Evolutionary conservation across 2,329 filamentous ascomycete species (phyloP), one percentile per base, ranked within the genome.

Genomic region (Cordyceps cateniannulata): DNA sequence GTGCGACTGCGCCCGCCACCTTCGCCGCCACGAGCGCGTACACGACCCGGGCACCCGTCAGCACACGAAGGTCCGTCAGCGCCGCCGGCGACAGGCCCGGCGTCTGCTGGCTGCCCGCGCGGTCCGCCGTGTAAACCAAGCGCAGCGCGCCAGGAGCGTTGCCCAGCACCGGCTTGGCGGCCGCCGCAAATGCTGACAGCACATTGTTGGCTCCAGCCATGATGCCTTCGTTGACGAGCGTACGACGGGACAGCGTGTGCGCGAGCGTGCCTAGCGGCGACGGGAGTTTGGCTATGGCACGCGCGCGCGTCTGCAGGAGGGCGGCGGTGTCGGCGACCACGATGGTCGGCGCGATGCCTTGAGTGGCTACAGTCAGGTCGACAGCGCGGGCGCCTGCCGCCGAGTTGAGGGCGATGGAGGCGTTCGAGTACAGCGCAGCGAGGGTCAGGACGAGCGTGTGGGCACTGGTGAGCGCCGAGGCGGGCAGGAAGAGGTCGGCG

Each of bases 1-100:
- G 93, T 1, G 88, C 80, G n/a, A 96, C 84, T 1, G 93, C 88
- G 42, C 95, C 95, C 2, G 93, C 93, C n/a, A 98, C 90, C 63
- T 85, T 84, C 25, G 91, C 79, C 1, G 89, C 86, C 20, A 91
- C 89, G 59, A 99, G 80, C 3, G 92, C 93, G 72, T 98, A 96
- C 55, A 96, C 81, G 61, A 97, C 80, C 56, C 91, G 85, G 1
- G 91, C 88, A 29, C 88, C 85, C 2, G 89, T 90, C 72, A 92
- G 90, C 57, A 96, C 82, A 50, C 93, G 86, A 61, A 98, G 76
- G 69, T 97, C 91, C 0, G 89, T 91, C 45, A 98, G 79, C 55
- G 87, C 84, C 24, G 82, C 75, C 3, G 88, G 85, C 45, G 83
- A 88, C 14, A 98, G 77, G 1, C 83, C 81, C 1, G 87, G 85